Conservation (phyloP, 148 eudicot species). For the Chenopodium formosanum region DNA sequence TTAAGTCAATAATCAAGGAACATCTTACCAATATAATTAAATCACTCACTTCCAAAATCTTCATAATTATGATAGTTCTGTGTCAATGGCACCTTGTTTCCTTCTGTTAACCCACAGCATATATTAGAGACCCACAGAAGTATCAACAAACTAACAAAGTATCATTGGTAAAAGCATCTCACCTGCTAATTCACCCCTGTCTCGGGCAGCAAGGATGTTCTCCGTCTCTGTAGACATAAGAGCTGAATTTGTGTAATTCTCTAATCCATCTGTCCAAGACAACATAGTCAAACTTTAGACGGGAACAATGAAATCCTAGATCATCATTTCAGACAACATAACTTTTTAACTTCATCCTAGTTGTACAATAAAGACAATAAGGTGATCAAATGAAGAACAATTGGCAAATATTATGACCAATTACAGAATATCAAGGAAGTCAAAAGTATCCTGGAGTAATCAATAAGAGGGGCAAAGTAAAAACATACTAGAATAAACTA, state of each 20-base stretch:
- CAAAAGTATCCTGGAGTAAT: not conserved
- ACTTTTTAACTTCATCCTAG: not conserved
- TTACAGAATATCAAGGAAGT: not conserved
- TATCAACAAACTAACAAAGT: not conserved
- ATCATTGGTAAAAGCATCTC: slow-evolving; percentile 15
- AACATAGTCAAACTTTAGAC: slow-evolving; percentile 16
- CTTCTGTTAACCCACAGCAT: slow-evolving; percentile 26
- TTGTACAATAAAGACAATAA: not conserved
- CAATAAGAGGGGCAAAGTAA: not conserved
- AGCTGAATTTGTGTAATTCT: slow-evolving; percentile 54
- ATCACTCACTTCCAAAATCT: slow-evolving; percentile 49
- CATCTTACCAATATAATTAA: slow-evolving; percentile 32
- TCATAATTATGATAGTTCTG: slow-evolving; percentile 50
- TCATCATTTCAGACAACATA: not conserved
- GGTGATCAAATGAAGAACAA: not conserved
- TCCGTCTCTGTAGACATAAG: slow-evolving; percentile 45
- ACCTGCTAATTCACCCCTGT: slow-evolving; percentile 59
- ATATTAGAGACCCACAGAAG: slow-evolving; percentile 11
- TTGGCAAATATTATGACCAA: slow-evolving; percentile 1
- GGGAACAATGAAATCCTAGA: not conserved
- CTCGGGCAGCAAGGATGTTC: slow-evolving; percentile 49
- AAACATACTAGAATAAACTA: slow-evolving; percentile 55
- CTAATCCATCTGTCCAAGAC: slow-evolving; percentile 46
- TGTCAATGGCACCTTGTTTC: slow-evolving; percentile 31
- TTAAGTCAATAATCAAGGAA: not conserved